Base-by-base conservation (phyloP, 768 basidiomycete species). In the Leccinum olivaceopallidum region DNA sequence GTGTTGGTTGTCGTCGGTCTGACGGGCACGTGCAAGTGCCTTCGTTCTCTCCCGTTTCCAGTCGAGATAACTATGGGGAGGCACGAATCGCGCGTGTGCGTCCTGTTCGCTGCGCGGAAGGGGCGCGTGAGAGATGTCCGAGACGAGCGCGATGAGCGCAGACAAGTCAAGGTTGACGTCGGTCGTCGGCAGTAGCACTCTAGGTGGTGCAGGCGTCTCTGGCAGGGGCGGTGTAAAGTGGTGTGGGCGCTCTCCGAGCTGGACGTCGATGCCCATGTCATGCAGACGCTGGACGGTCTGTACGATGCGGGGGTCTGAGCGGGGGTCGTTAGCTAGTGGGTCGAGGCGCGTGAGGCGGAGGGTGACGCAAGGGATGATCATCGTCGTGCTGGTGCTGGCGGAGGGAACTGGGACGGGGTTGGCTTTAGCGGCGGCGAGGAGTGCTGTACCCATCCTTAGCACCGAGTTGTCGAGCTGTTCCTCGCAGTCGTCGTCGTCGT, bases 141-240 rank as follows among this genome's bases (percentile, higher is more conserved):
- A 92, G 48, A 91, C 81, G 30, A 95, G 94, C 93, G 57, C n/a
- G n/a, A 96, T 89, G 51, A 96, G 81, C 2, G 90, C 81, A 1
- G 92, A 94, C 12, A 96, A 79, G 69, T 96, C 94, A 36, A 95
- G 81, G 64, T 94, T 91, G 73, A 96, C 79, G 53, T 80, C 76
- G 6, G 66, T 65, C 0, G 89, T 90, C 1, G 88, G 89, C 10
- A 70, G 58, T 39, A 81, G 70, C 9, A 32, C 39, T 39, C 62
- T 61, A 60, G 52, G 30, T 65, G 28, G 36, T 32, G 48, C 7
- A 3, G 37, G 28, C 3, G 37, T 53, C 22, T 49, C 48, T 51
- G 26, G n/a, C 5, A 60, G 13, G 13, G 36, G 47, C 26, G 34
- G 16, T 47, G 34, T 6, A 54, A 55, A 49, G 10, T 70, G 63